phyloP scores from a whole-genome alignment of 2,329 filamentous ascomycete species.

The Chrysoporthe puriensis region DNA sequence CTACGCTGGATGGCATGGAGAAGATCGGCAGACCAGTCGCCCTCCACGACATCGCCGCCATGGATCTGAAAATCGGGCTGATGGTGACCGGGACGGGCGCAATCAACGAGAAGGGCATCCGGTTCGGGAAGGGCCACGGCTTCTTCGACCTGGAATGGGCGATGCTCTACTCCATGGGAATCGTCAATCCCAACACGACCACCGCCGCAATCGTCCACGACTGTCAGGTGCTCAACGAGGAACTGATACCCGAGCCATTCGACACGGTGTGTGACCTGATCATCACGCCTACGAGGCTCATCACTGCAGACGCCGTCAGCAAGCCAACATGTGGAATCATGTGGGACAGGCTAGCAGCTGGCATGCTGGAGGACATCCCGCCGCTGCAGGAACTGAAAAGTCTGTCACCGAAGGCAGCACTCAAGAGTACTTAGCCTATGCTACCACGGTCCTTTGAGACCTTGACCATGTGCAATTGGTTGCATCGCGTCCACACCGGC shows the following conservation, averaged over 20 bases:
- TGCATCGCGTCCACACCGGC: background rate
- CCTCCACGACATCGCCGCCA: slow-evolving; percentile 41
- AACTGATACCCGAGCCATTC: slow-evolving; percentile 40
- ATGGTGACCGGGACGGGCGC: slow-evolving; percentile 46
- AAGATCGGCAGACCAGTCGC: slow-evolving; percentile 40
- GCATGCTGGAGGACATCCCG: slow-evolving; percentile 43
- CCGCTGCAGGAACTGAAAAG: slow-evolving; percentile 30
- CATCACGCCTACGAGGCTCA: slow-evolving; percentile 40
- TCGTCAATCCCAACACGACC: slow-evolving; percentile 34
- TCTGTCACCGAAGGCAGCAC: background rate
- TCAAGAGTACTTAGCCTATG: background rate
- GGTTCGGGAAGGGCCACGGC: slow-evolving; percentile 45
- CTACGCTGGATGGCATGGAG: slow-evolving; percentile 49
- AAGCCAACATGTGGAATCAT: slow-evolving; percentile 43
- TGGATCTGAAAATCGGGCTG: slow-evolving; percentile 38
- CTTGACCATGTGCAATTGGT: background rate
- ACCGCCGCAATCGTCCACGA: slow-evolving; percentile 44
- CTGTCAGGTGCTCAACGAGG: slow-evolving; percentile 44
- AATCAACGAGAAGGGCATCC: slow-evolving; percentile 42
- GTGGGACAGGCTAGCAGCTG: slow-evolving; percentile 41
- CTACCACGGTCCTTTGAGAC: background rate
- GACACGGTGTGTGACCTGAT: slow-evolving; percentile 48
- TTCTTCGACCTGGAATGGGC: slow-evolving; percentile 50
- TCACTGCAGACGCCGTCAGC: slow-evolving; percentile 35
- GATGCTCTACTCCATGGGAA: slow-evolving; percentile 41